Evolutionary conservation across 768 basidiomycete genomes (phyloP), one percentile per base, ranked within the genome.

Genomic region (Tremella fuciformis): DNA sequence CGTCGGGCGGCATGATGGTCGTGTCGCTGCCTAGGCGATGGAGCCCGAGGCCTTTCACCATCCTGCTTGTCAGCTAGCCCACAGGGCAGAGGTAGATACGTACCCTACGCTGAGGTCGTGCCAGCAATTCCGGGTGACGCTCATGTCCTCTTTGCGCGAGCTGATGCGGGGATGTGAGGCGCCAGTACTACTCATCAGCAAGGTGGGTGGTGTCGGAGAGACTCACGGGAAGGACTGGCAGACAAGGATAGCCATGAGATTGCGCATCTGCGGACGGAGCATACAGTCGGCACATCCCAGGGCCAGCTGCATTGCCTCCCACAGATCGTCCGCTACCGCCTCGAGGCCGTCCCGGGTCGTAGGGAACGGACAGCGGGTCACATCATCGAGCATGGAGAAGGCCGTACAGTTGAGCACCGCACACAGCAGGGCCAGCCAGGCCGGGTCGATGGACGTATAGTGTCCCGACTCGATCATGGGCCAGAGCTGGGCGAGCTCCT

Each of bases 151-250:
- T 15, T 15, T 15, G 8, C 26, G 8, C 7, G 26, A 50, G 24
- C 21, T 15, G 4, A 26, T 26, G 16, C 29, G 29, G 4, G 29
- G 29, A 11, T 34, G 29, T 11, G 29, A 34, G 4, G 29, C 29
- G 29, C 29, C 29, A 11, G 6, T 34, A 4, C 29, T 34, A 34
- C 29, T 6, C 29, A 11, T 34, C 29, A 34, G 29, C 29, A 11
- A 34, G 6, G 29, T 11, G 29, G 29, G 29, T 34, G 29, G 29
- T 34, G 29, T 6, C 11, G 42, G 15, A 15, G n/a, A 2, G 16
- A 55, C 55, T 56, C 55, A 56, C 55, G 13, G 21, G 41, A 48
- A 18, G n/a, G 44, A 26, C 55, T 48, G 46, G 21, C 19, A 19
- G 26, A 56, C 26, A 9, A 56, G 22, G 22, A 56, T 15, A 6